These are phyloP conservation scores for Pythium sukuiense DNA, from an alignment of 352 stramenopile genomes.

Conservation along the genomic window DNA sequence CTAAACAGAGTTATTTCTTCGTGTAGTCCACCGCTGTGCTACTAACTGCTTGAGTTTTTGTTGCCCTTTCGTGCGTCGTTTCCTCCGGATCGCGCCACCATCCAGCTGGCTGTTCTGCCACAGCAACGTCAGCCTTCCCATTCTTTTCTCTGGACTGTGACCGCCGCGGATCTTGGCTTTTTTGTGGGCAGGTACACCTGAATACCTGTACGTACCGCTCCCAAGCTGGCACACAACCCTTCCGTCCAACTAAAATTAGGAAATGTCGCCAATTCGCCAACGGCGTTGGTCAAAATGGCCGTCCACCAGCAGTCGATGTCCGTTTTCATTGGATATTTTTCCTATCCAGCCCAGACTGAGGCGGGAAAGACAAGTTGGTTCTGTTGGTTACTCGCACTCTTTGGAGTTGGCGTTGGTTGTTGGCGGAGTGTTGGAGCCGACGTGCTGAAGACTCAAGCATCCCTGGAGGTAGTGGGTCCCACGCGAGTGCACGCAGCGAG, in stretches of 20 bases:
- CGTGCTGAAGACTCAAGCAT: not conserved
- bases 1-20: not conserved
- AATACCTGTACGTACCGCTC: not conserved
- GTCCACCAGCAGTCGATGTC: not conserved
- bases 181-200: not conserved
- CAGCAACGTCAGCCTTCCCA: not conserved
- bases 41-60: not conserved
- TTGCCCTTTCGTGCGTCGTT: not conserved
- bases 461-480: not conserved
- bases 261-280: conserved; percentile 14
- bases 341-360: conserved; percentile 5
- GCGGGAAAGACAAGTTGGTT: conserved; percentile 8
- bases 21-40: not conserved
- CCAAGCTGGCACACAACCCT: not conserved
- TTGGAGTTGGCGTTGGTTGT: not conserved
- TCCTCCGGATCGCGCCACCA: not conserved
- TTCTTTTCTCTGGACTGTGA: not conserved
- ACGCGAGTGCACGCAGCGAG: not conserved
- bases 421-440: not conserved
- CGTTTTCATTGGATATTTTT: conserved; percentile 8
- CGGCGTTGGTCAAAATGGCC: conserved; percentile 15
- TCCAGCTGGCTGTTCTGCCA: not conserved
- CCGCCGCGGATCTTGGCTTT: not conserved
- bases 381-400: conserved; percentile 10
- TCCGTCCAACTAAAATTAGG: conserved; percentile 7